Percentiles rank a stretch among this genome's conserved stretches.
Evolutionary conservation across 225 moss, liverwort and hornwort genomes (phyloP).

Genomic region (Lunularia cruciata): DNA sequence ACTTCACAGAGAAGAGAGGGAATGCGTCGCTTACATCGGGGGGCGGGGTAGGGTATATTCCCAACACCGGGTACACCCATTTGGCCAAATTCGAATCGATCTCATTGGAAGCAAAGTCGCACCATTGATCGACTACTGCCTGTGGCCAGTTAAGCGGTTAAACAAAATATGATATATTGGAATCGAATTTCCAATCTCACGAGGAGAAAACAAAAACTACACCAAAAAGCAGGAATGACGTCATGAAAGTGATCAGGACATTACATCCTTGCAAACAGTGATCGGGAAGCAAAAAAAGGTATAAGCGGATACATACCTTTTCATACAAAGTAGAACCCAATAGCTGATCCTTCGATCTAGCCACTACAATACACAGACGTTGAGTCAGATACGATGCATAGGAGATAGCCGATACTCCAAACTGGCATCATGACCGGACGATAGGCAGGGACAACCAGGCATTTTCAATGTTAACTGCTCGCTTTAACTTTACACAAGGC

Average conservation of each 20-base stretch:
- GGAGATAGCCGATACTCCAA: background rate
- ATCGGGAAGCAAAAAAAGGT: background rate
- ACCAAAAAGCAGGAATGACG: no score
- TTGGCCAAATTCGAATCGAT: constrained; percentile 32
- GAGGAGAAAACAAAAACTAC: background rate
- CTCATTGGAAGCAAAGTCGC: constrained; percentile 61
- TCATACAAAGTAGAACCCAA: constrained; percentile 58
- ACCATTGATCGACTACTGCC: constrained; percentile 83
- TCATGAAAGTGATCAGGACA: no score
- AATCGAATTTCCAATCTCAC: background rate
- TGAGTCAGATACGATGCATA: background rate
- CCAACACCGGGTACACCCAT: constrained; percentile 37
- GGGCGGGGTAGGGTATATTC: background rate
- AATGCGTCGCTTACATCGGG: constrained; percentile 17
- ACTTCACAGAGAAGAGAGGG: background rate
- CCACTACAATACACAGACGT: constrained; percentile 47
- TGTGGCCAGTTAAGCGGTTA: constrained; percentile 9
- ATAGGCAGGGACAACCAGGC: no score
- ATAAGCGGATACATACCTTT: constrained; percentile 29
- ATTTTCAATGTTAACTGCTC: no score
- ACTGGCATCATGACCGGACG: no score
- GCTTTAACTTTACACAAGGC: no score
- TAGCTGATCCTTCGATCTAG: constrained; percentile 57
- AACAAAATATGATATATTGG: background rate
- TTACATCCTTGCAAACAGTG: no score